These are phyloP conservation scores for Hamamelis virginiana DNA, from an alignment of 164 flowering plant species.

Conservation along the genomic window DNA sequence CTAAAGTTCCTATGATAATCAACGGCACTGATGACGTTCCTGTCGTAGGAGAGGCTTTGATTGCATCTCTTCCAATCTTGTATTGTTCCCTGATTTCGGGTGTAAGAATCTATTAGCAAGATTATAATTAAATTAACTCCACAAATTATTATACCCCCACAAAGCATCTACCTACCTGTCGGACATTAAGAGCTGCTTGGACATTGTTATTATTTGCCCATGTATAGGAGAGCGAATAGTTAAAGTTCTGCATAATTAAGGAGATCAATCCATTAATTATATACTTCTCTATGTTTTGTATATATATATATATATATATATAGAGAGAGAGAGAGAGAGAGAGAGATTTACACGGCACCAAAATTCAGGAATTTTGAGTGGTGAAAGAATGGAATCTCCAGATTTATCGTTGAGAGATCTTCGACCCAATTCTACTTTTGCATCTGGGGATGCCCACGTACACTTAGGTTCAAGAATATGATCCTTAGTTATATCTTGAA, in stretches of 20 bases:
- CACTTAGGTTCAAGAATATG: slow-evolving; percentile 33
- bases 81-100: slow-evolving; percentile 13
- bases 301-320: neutral
- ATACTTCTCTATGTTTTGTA: too few relatives aligned
- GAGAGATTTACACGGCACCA: slow-evolving; percentile 19
- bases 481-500: neutral
- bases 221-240: slow-evolving; percentile 11
- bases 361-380: neutral
- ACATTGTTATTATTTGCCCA: slow-evolving; percentile 29
- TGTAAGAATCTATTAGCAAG: too few relatives aligned
- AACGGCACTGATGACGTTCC: slow-evolving; percentile 6
- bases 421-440: neutral
- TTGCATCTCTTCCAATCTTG: slow-evolving; percentile 17
- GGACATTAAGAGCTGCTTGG: slow-evolving; percentile 12
- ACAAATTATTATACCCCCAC: too few relatives aligned
- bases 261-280: neutral
- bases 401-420: slow-evolving; percentile 8
- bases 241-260: slow-evolving; percentile 16
- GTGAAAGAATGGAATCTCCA: neutral
- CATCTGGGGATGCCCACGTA: slow-evolving; percentile 10
- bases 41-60: neutral
- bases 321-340: neutral
- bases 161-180: slow-evolving; percentile 2
- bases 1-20: slow-evolving; percentile 16
- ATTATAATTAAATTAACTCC: too few relatives aligned